Conservation (phyloP, 1,139 yeast genomes). For the Komagataea norvegica region DNA sequence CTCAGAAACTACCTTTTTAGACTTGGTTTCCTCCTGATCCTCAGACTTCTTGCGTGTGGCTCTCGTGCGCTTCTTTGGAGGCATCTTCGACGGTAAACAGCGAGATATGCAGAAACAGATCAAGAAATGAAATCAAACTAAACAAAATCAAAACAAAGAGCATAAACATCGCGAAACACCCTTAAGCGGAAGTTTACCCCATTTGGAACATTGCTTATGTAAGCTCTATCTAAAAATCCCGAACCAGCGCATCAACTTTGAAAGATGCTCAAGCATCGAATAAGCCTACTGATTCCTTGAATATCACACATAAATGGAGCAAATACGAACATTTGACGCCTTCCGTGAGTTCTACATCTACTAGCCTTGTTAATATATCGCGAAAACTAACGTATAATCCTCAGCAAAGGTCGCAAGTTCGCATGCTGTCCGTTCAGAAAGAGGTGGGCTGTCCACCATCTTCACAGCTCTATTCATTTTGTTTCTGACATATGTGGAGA, state of each 20-base stretch:
- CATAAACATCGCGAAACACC: neutral
- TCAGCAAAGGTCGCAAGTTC: conserved; percentile 74
- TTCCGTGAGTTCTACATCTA: conserved; percentile 52
- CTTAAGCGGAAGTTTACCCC: conserved; percentile 1
- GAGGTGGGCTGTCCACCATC: conserved; percentile 77
- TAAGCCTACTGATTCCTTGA: no score
- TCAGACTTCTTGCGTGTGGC: conserved; percentile 13
- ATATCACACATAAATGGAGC: conserved; percentile 23
- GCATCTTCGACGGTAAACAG: conserved; percentile 14
- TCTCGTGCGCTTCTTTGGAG: conserved; percentile 25
- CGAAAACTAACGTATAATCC: conserved; percentile 8
- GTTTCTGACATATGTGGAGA: conserved; percentile 77
- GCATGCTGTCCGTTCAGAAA: conserved; percentile 65
- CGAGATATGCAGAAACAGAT: neutral
- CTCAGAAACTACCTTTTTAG: conserved; percentile 1
- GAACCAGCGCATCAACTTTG: no score
- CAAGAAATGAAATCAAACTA: neutral
- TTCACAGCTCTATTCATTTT: conserved; percentile 55
- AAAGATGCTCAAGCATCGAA: no score
- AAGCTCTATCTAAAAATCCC: no score
- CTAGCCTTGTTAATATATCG: neutral
- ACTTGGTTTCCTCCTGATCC: conserved; percentile 2
- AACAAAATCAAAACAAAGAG: neutral
- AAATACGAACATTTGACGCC: conserved; percentile 72
- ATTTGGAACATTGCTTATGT: no score